Conservation (phyloP, 1,284 basidiomycete species). For the Cryptococcus floricola region DNA sequence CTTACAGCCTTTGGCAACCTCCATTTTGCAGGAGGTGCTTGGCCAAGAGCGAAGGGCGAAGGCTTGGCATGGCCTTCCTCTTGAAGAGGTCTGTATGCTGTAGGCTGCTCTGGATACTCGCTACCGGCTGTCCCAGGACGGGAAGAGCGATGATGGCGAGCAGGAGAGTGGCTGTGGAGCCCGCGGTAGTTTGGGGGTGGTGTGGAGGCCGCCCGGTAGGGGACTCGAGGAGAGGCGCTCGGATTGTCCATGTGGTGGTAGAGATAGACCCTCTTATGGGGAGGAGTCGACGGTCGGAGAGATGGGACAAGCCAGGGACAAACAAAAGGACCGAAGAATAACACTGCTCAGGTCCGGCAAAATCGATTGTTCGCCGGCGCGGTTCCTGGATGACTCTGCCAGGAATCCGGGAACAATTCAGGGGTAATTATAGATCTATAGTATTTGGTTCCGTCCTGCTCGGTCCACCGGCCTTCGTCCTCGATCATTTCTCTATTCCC, state of each 20-base stretch:
- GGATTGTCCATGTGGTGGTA: not conserved
- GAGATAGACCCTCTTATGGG: too few relatives aligned
- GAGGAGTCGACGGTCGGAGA: too few relatives aligned
- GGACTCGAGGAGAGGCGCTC: constrained; percentile 12
- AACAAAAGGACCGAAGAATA: too few relatives aligned
- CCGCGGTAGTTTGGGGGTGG: constrained; percentile 11
- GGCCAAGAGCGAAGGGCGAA: constrained; percentile 4
- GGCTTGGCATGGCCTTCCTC: constrained; percentile 3
- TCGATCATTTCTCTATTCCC: too few relatives aligned
- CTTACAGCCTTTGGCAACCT: constrained; percentile 10
- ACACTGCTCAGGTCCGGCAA: too few relatives aligned
- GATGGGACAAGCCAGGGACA: too few relatives aligned
- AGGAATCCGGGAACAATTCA: too few relatives aligned
- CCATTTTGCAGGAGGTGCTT: constrained; percentile 4
- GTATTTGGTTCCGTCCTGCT: too few relatives aligned
- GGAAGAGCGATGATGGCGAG: not conserved
- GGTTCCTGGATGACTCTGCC: too few relatives aligned
- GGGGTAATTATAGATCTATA: too few relatives aligned
- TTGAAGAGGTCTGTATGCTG: not conserved
- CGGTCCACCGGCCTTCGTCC: too few relatives aligned
- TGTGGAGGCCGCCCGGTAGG: constrained; percentile 15
- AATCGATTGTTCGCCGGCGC: too few relatives aligned
- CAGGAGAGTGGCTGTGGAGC: not conserved
- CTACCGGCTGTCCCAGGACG: not conserved
- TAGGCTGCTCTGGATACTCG: constrained; percentile 23